Base-by-base conservation (phyloP, 768 basidiomycete genomes). In the Tubosaeta brunneosetosa region DNA sequence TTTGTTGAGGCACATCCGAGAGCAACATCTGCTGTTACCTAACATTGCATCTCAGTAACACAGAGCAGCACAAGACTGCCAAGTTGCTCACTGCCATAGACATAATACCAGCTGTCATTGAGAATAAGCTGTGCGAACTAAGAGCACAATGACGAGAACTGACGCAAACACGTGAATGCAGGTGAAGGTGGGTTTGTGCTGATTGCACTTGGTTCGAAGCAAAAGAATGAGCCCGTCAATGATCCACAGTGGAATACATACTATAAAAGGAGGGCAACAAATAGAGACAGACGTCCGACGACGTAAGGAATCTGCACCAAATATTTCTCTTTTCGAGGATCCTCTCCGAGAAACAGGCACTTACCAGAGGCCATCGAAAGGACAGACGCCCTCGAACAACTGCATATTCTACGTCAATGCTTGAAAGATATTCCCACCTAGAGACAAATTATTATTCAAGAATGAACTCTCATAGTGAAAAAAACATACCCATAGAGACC, bases 291-390 rank as follows among this genome's bases (percentile, higher is more conserved):
- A 11, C 66, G 56, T 37, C 64, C 68, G n/a, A 49, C 31, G 16
- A 68, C 9, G 27, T 60, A 68, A n/a, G 66, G 55, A 37, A 69
- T 33, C 66, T 67, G 13, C 31, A 10, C 16, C 14, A 2, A 3
- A 17, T 16, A 37, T 29, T 3, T 5, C 45, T 44, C 19, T 10
- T 32, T 33, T 3, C 42, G 19, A 16, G 25, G 47, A 17, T 1
- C 2, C 2, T 4, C 2, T 12, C 31, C 14, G 31, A 44, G 16
- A 38, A 16, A 41, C 4, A 25, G 11, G 4, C 19, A 47, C 61
- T 55, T 36, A 67, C 68, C 38, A 67, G 48, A 25, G 58, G 19
- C 68, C 61, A 70, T 29, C 55, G 52, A 31, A 67, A 69, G 16
- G 63, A 6, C 3, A 59, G 14, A n/a, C 55, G 61, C 5, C 59